phyloP scores from a whole-genome alignment of 257 asterid species.

The Solanum ahanhuiri region DNA sequence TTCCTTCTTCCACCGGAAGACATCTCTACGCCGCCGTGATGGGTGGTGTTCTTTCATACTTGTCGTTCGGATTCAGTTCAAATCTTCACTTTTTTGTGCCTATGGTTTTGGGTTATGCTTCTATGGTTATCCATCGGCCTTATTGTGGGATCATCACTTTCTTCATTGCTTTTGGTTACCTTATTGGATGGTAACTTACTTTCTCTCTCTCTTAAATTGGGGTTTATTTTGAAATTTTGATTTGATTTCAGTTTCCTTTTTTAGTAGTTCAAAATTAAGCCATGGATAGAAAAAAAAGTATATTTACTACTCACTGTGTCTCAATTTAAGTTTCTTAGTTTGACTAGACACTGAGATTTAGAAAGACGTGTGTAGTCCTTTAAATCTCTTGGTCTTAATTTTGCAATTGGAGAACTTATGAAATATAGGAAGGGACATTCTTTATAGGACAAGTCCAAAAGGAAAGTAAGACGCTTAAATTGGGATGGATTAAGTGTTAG shows the following conservation, averaged over 20 bases:
- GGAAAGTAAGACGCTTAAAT: neutral
- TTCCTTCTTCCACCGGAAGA: constrained; percentile 51
- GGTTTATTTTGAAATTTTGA: neutral
- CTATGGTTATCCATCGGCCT: constrained; percentile 56
- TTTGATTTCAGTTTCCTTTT: neutral
- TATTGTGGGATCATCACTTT: constrained; percentile 73
- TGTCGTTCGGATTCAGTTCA: constrained; percentile 81
- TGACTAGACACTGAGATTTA: neutral
- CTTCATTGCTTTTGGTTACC: constrained; percentile 75
- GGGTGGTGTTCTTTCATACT: constrained; percentile 71
- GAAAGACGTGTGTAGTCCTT: neutral
- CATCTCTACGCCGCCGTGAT: constrained; percentile 76
- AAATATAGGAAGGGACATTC: neutral
- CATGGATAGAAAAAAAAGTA: neutral
- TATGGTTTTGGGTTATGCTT: constrained; percentile 70
- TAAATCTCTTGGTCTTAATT: neutral
- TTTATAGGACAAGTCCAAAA: neutral
- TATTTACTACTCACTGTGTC: neutral
- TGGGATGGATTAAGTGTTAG: neutral
- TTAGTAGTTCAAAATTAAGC: neutral
- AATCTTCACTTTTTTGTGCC: constrained; percentile 87
- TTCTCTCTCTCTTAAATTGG: neutral
- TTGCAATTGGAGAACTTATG: neutral
- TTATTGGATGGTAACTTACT: constrained; percentile 76
- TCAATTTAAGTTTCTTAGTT: neutral